Evolutionary conservation across 2,329 filamentous ascomycete species (phyloP).

Genomic region (Fusarium sp.): DNA sequence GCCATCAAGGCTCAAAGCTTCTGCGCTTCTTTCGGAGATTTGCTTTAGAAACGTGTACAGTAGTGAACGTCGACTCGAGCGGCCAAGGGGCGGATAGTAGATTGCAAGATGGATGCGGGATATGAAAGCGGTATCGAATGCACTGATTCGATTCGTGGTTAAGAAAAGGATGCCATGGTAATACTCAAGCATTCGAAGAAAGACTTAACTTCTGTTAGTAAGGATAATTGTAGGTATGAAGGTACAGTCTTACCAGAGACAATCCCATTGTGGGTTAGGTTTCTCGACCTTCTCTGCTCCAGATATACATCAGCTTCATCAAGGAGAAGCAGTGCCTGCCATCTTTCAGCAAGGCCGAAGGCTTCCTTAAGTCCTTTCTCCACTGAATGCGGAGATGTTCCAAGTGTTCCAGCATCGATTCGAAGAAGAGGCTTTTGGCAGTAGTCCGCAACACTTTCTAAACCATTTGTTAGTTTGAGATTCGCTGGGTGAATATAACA

Average conservation of each 20-base stretch:
- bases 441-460: neutral
- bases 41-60: neutral
- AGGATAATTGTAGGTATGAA: neutral
- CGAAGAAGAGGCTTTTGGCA: neutral
- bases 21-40: neutral
- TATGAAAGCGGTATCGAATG: neutral
- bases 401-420: neutral
- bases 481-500: neutral
- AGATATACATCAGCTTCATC: neutral
- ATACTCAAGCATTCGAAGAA: constrained; percentile 5
- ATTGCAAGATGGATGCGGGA: constrained; percentile 2
- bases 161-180: neutral
- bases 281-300: neutral
- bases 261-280: neutral
- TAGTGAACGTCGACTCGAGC: neutral
- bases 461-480: neutral
- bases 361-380: neutral
- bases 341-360: neutral
- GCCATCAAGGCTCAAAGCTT: neutral
- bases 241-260: neutral
- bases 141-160: constrained; percentile 1
- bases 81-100: neutral
- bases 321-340: neutral
- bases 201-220: neutral
- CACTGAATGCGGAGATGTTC: neutral